These are phyloP conservation scores for Passalora sequoiae DNA, from an alignment of 2,329 filamentous ascomycete genomes.

Conservation along the genomic window DNA sequence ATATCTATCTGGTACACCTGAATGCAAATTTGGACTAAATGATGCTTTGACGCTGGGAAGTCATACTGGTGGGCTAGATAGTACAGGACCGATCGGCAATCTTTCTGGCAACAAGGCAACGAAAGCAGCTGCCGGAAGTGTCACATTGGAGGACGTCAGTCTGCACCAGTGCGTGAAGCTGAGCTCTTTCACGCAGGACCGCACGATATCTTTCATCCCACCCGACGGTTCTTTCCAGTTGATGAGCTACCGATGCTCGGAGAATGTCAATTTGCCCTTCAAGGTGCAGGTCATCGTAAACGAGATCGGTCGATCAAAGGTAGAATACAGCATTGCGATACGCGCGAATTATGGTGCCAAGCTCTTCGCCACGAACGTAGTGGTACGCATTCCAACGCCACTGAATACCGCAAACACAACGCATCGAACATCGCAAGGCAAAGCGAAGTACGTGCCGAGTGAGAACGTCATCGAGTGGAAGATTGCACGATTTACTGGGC, in stretches of 20 bases:
- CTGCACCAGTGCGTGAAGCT: constrained; percentile 99
- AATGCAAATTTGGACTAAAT: constrained; percentile 98
- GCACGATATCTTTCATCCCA: constrained; percentile 94
- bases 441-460: constrained; percentile 96
- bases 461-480: constrained; percentile 99
- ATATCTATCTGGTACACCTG: constrained; percentile 90
- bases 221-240: constrained; percentile 97
- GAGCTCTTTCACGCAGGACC: constrained; percentile 91
- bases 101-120: constrained; percentile 79
- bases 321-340: constrained; percentile 97
- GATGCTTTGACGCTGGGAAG: constrained; percentile 85
- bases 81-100: constrained; percentile 67
- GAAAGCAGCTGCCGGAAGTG: constrained; percentile 88
- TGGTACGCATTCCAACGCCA: constrained; percentile 89
- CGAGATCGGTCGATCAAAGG: constrained; percentile 92
- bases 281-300: constrained; percentile 99
- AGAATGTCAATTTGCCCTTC: constrained; percentile 98
- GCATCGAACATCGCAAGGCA: constrained; percentile 88
- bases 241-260: constrained; percentile 96
- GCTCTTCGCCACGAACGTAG: constrained; percentile 93
- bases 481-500: constrained; percentile 96
- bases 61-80: constrained; percentile 28
- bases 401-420: constrained; percentile 93
- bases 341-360: constrained; percentile 96
- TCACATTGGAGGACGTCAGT: constrained; percentile 95